A percentile compares a stretch with the other conserved stretches of the same genome.
Evolutionary conservation across 148 eudicot genomes (phyloP).

Genomic region (Cornus florida): DNA sequence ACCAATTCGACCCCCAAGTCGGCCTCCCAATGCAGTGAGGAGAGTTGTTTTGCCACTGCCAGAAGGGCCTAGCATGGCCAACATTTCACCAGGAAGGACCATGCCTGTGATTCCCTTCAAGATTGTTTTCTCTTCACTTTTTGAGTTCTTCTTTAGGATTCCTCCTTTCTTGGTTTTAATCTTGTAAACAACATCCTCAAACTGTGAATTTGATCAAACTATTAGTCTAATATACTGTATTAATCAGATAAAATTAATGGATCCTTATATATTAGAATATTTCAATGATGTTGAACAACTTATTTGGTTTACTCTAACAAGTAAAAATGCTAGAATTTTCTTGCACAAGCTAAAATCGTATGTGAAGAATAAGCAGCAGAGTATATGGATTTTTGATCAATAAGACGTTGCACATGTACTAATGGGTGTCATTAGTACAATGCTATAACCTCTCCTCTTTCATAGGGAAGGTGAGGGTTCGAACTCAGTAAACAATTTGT

Average conservation of each 20-base stretch:
- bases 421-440: no score
- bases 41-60: slow-evolving; percentile 95
- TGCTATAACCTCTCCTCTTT: no score
- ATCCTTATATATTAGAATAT: background rate
- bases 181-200: slow-evolving; percentile 65
- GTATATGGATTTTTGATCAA: no score
- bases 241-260: no score
- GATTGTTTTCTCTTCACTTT: slow-evolving; percentile 42
- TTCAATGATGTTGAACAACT: no score
- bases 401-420: no score
- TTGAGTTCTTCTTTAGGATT: slow-evolving; percentile 17
- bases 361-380: no score
- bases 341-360: no score
- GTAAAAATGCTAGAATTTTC: no score
- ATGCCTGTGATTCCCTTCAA: slow-evolving; percentile 65
- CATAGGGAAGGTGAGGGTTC: no score
- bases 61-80: slow-evolving; percentile 89
- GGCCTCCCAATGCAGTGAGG: slow-evolving; percentile 74
- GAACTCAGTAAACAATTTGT: background rate
- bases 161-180: slow-evolving; percentile 30
- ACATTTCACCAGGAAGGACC: slow-evolving; percentile 75
- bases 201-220: slow-evolving; percentile 37
- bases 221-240: background rate
- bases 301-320: no score
- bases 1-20: slow-evolving; percentile 45